Base-by-base conservation (phyloP, 306 rosid species). In the Pueraria montana region DNA sequence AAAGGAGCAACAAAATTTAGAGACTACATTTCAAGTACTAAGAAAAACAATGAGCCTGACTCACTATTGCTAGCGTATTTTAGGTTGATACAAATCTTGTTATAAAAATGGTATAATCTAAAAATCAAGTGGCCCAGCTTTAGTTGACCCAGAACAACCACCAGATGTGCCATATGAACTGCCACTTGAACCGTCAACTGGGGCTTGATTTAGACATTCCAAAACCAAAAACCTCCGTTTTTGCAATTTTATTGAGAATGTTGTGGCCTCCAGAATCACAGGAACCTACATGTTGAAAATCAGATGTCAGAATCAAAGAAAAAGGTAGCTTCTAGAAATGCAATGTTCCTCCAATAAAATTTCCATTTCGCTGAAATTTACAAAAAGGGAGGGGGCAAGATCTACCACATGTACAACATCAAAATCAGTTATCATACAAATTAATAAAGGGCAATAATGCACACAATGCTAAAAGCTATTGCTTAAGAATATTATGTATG, bases 131-230 rank as follows among this genome's bases (percentile, higher is more conserved):
- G 83, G 53, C 32, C 92, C 94, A 46, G 81, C 58, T 83, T 84
- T 91, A 17, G 90, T 86, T 53, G 98, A 89, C 27, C 84, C 89
- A 49, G 95, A 91, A 89, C 99, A 91, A 32, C 91, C 86, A 74
- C 91, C 85, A 77, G 94, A 89, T 18, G 88, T 88, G 88, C 90
- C 89, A 75, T 95, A 93, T 0, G 99, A 95, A 87, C 74, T 89
- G 58, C 98, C 97, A 55, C 87, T 86, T 64, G 97, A 87, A 68
- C 91, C 93, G 13, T 95, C 96, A 30, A 92, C 78, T 24, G 93
- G 97, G 21, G 97, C 99, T 86, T 95, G 99, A 74, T 95, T 95
- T 49, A 93, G 91, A 85, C 98, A 91, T 80, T 95, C 98, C 69
- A 95, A 88, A 79, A 88, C 90, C 87, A 95, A 77, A 82, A 74